These are phyloP conservation scores for Stemphylium lycopersici DNA, from an alignment of 2,329 filamentous ascomycete genomes.

Conservation along the genomic window DNA sequence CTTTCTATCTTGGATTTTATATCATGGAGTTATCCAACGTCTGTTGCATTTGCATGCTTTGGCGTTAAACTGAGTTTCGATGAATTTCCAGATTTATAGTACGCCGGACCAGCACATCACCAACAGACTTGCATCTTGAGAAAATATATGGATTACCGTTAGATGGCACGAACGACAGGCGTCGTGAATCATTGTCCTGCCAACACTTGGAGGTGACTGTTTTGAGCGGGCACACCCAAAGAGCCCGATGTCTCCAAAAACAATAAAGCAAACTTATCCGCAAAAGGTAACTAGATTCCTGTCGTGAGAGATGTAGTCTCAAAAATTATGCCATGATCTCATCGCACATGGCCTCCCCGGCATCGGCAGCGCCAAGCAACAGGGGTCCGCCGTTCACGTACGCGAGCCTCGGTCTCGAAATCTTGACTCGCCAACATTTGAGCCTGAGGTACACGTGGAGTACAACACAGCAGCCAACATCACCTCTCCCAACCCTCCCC, in stretches of 20 bases:
- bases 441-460: constrained; percentile 1
- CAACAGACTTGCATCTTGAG: no score
- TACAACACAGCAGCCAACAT: neutral
- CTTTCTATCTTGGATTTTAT: neutral
- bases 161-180: no score
- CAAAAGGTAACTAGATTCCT: no score
- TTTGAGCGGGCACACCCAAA: no score
- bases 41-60: constrained; percentile 29
- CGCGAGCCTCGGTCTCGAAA: constrained; percentile 11
- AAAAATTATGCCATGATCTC: constrained; percentile 18
- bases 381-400: constrained; percentile 9
- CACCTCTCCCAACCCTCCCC: neutral
- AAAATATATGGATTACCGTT: no score
- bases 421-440: constrained; percentile 3
- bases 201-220: no score
- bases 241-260: no score
- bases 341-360: constrained; percentile 16
- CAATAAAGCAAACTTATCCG: no score
- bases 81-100: neutral
- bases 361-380: constrained; percentile 14
- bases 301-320: no score
- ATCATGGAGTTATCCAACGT: neutral
- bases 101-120: neutral
- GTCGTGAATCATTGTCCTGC: no score
- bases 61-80: constrained; percentile 5